A percentile compares a stretch with the other conserved stretches of the same genome.
These are phyloP conservation scores for Ophiostoma sp. DNA, from an alignment of 2,329 filamentous ascomycete genomes.

Conservation along the genomic window DNA sequence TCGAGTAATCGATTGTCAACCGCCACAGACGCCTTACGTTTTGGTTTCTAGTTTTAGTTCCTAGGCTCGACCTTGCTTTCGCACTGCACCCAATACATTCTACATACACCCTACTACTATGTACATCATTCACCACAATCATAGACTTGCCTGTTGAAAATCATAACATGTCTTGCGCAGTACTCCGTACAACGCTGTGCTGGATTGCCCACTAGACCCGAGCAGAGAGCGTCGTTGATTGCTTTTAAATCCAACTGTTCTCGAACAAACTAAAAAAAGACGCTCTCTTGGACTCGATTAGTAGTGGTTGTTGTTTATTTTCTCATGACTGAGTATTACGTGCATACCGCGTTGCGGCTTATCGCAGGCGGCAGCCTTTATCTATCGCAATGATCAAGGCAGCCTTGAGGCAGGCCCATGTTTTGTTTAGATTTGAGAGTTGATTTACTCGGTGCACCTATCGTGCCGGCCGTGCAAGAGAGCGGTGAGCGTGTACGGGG, in stretches of 20 bases:
- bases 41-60: neutral
- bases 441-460: neutral
- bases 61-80: neutral
- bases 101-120: no score
- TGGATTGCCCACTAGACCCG: neutral
- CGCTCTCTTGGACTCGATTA: neutral
- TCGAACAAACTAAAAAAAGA: neutral
- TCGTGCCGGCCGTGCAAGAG: neutral
- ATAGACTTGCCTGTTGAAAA: neutral
- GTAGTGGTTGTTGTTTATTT: neutral
- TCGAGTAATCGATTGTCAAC: constrained; percentile 16
- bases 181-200: neutral
- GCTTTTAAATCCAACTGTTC: neutral
- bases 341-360: neutral
- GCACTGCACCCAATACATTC: neutral
- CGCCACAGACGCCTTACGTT: neutral
- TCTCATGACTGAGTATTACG: neutral
- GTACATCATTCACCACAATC: neutral
- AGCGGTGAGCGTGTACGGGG: neutral
- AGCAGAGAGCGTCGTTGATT: neutral
- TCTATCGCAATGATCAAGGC: neutral
- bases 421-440: neutral
- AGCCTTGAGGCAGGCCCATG: neutral
- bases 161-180: neutral
- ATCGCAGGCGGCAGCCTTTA: neutral